These are phyloP conservation scores for Barnettozyma pratensis DNA, from an alignment of 805 yeast genomes.

Conservation along the genomic window DNA sequence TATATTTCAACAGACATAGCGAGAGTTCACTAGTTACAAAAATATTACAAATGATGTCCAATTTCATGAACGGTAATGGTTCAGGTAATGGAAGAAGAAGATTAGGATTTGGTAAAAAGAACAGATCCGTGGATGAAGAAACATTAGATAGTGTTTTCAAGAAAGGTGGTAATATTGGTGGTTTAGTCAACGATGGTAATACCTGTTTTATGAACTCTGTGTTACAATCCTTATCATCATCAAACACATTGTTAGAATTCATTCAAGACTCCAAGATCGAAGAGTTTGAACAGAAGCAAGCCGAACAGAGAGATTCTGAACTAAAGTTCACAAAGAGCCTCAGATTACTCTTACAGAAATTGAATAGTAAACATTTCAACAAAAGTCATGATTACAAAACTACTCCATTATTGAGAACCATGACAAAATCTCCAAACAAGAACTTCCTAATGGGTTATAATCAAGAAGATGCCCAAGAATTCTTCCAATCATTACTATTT, in stretches of 20 bases:
- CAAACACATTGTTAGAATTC: conserved; percentile 53
- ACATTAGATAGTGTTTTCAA: conserved; percentile 35
- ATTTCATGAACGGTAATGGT: conserved; percentile 2
- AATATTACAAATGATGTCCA: conserved; percentile 1
- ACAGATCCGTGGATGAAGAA: conserved; percentile 11
- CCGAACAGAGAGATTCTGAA: conserved; percentile 20
- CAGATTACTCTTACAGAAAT: conserved; percentile 43
- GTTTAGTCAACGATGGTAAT: conserved; percentile 84
- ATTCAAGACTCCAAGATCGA: conserved; percentile 33
- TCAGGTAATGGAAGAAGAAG: conserved; percentile 1
- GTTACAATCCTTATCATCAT: conserved; percentile 74
- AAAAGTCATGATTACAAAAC: conserved; percentile 58
- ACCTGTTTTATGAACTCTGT: conserved; percentile 95
- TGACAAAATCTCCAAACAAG: conserved; percentile 76
- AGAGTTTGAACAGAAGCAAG: conserved; percentile 10
- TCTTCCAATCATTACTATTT: conserved; percentile 73
- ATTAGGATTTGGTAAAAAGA: conserved; percentile 11
- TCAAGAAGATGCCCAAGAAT: conserved; percentile 97
- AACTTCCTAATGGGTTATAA: conserved; percentile 78
- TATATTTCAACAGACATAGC: conserved; percentile 2
- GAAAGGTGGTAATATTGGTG: conserved; percentile 76
- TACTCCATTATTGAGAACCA: conserved; percentile 50
- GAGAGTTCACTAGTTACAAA: neutral
- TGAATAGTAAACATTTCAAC: conserved; percentile 52
- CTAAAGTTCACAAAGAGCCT: conserved; percentile 51